phyloP scores from a whole-genome alignment of 2,329 filamentous ascomycete species.

The Ceratocystiopsis sp. region DNA sequence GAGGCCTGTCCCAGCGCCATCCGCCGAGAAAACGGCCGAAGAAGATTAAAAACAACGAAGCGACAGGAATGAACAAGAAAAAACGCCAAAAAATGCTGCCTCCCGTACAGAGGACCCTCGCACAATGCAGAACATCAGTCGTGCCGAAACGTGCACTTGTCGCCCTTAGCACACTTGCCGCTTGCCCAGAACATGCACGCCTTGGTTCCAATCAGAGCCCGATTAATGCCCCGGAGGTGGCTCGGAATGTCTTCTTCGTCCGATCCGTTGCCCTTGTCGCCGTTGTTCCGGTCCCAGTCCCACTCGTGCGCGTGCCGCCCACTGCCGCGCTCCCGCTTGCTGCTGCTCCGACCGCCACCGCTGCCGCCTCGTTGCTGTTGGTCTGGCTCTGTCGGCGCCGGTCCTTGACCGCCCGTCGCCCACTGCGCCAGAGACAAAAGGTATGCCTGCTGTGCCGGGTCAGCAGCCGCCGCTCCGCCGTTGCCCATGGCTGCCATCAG shows the following conservation, averaged over 20 bases:
- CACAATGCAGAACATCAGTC: constrained; percentile 19
- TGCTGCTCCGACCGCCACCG: not conserved
- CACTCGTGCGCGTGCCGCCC: constrained; percentile 6
- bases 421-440: constrained; percentile 7
- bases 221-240: constrained; percentile 31
- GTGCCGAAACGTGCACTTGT: constrained; percentile 58
- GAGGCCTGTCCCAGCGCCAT: too few species aligned
- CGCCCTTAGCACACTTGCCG: constrained; percentile 55
- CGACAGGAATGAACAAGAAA: too few species aligned
- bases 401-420: not conserved
- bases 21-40: too few species aligned
- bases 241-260: constrained; percentile 9
- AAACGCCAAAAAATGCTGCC: too few species aligned
- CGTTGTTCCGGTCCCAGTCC: constrained; percentile 15
- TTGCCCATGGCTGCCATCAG: constrained; percentile 3
- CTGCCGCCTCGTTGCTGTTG: constrained; percentile 1
- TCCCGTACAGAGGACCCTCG: too few species aligned
- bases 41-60: too few species aligned
- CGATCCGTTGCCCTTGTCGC: constrained; percentile 10
- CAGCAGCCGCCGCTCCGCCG: not conserved
- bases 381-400: not conserved
- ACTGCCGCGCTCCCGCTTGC: constrained; percentile 10
- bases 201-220: constrained; percentile 45
- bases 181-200: constrained; percentile 54
- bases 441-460: constrained; percentile 1